These are phyloP conservation scores for Beauveria varroae DNA, from an alignment of 2,329 filamentous ascomycete species.

Conservation along the genomic window DNA sequence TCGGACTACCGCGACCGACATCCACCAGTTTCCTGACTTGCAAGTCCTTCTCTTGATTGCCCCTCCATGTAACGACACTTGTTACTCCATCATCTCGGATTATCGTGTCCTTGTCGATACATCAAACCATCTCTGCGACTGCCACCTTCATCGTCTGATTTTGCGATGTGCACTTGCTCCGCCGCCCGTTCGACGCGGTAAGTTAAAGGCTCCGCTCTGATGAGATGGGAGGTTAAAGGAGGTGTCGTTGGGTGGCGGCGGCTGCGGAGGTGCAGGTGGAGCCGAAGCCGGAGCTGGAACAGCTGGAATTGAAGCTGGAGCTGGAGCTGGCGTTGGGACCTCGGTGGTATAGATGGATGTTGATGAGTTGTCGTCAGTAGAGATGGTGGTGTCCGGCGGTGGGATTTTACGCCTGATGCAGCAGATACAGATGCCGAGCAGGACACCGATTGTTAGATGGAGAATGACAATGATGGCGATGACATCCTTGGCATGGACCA, in stretches of 20 bases:
- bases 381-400: neutral
- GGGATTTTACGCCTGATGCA: neutral
- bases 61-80: neutral
- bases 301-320: conserved; percentile 15
- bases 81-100: neutral
- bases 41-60: neutral
- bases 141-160: neutral
- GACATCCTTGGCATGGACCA: conserved; percentile 1
- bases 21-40: neutral
- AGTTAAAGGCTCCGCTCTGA: neutral
- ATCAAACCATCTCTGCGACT: neutral
- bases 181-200: neutral
- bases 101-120: neutral
- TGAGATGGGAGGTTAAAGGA: neutral
- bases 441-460: conserved; percentile 2
- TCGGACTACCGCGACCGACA: neutral
- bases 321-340: conserved; percentile 18
- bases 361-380: neutral
- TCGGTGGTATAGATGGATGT: neutral
- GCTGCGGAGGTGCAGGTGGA: neutral
- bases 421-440: neutral
- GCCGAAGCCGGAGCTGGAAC: neutral
- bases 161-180: neutral
- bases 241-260: neutral
- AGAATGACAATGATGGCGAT: conserved; percentile 2